These are phyloP conservation scores for Blastobotrys elegans DNA, from an alignment of 1,139 yeast species.

Conservation along the genomic window DNA sequence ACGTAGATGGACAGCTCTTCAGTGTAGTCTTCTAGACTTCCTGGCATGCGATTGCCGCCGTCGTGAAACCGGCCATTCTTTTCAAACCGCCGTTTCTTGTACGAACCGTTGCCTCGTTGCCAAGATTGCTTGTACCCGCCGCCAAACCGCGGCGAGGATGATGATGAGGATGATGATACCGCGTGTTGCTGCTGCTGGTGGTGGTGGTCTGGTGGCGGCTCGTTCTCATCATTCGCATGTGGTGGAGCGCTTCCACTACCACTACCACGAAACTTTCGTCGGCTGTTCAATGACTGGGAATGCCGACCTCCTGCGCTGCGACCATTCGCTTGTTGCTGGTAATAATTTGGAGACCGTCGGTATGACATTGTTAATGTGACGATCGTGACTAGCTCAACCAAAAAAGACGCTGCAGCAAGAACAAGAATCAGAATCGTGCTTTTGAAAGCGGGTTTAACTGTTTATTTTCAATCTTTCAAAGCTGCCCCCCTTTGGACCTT, in stretches of 20 bases:
- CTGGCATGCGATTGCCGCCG: no score
- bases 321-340: background rate
- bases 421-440: no score
- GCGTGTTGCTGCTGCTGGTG: no score
- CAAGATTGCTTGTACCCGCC: no score
- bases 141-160: no score
- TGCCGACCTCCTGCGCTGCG: no score
- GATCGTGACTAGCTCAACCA: constrained; percentile 1
- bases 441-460: no score
- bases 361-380: background rate
- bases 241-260: background rate
- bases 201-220: background rate
- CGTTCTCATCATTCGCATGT: background rate
- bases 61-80: no score
- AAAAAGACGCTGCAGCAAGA: constrained; percentile 1
- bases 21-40: constrained; percentile 4
- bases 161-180: no score
- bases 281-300: background rate
- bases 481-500: no score
- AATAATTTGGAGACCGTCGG: background rate
- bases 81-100: background rate
- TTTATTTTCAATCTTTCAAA: no score
- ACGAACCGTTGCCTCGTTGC: background rate
- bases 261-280: background rate
- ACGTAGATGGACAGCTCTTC: constrained; percentile 8